Evolutionary conservation across 2,329 filamentous ascomycete species (phyloP).

Genomic region (Trichoderma afroharzianum): DNA sequence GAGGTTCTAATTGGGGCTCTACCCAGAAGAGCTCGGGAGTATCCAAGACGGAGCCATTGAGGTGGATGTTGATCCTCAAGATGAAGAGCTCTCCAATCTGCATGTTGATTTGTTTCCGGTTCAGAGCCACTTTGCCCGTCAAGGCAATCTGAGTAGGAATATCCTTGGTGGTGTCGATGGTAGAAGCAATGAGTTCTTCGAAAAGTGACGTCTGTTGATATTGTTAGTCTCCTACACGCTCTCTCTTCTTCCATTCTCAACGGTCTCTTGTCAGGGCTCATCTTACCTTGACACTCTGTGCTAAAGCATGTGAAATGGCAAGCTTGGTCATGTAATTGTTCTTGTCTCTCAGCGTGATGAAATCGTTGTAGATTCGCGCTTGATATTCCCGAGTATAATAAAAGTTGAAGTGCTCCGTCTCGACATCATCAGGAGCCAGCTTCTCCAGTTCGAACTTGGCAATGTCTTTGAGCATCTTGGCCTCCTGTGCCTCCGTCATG

Average conservation of each 20-base stretch:
- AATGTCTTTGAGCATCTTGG: conserved; percentile 87
- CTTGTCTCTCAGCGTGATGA: conserved; percentile 91
- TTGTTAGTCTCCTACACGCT: background rate
- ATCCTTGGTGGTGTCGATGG: conserved; percentile 88
- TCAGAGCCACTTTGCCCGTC: conserved; percentile 88
- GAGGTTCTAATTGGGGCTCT: conserved; percentile 91
- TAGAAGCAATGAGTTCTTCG: conserved; percentile 90
- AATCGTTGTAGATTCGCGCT: conserved; percentile 98
- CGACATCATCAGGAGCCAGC: conserved; percentile 79
- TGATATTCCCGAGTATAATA: conserved; percentile 99
- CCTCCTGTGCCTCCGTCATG: conserved; percentile 87
- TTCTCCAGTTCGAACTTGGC: conserved; percentile 93
- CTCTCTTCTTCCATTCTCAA: background rate
- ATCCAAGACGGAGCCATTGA: conserved; percentile 94
- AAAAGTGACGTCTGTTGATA: conserved; percentile 75
- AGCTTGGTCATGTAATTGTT: conserved; percentile 98
- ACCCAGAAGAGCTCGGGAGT: conserved; percentile 98
- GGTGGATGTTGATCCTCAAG: conserved; percentile 92
- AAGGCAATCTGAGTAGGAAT: conserved; percentile 89
- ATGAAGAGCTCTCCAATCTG: conserved; percentile 99
- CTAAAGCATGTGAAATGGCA: conserved; percentile 90
- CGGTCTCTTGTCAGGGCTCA: too few species aligned
- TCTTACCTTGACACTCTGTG: conserved; percentile 85
- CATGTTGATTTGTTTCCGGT: conserved; percentile 93
- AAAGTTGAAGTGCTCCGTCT: conserved; percentile 98